A percentile compares a stretch with the other conserved stretches of the same genome.
Evolutionary conservation across 2,329 filamentous ascomycete species (phyloP).

Genomic region (Diaporthe vaccinii): DNA sequence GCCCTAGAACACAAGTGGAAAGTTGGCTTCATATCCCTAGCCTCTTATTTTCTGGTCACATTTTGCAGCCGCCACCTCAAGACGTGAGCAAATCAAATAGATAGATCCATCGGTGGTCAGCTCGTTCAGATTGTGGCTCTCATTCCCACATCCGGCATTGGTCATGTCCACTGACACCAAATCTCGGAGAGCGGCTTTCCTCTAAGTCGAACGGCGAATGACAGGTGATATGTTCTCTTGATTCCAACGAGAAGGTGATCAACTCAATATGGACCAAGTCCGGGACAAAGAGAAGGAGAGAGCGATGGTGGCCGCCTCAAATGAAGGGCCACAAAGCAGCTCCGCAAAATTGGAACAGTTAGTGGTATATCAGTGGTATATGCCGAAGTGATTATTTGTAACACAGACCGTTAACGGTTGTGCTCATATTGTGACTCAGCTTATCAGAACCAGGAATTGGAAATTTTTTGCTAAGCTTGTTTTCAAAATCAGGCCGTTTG

Average conservation of each 20-base stretch:
- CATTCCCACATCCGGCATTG: not conserved
- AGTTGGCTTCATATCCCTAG: not conserved
- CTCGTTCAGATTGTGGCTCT: not conserved
- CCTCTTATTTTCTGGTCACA: not conserved
- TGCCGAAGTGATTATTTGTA: not conserved
- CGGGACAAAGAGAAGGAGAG: not conserved
- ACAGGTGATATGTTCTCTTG: not conserved
- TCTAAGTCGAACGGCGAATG: not conserved
- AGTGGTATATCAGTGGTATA: not conserved
- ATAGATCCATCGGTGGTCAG: not conserved
- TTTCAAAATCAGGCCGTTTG: too few relatives aligned
- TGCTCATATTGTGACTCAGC: not conserved
- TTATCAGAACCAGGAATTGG: too few relatives aligned
- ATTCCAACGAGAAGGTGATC: rapidly evolving
- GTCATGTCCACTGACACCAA: not conserved
- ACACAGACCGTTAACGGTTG: not conserved
- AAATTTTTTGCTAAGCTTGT: too few relatives aligned
- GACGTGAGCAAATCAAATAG: not conserved
- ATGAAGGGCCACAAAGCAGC: not conserved
- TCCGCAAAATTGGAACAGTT: not conserved
- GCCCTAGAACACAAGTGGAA: too few relatives aligned
- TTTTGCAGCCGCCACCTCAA: not conserved
- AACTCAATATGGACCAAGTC: not conserved
- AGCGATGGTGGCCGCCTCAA: not conserved
- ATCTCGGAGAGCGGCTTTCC: not conserved